Percentiles rank a stretch among this genome's conserved stretches.
phyloP scores from a whole-genome alignment of 2,329 filamentous ascomycete genomes.

The Westerdykella aurantiaca region DNA sequence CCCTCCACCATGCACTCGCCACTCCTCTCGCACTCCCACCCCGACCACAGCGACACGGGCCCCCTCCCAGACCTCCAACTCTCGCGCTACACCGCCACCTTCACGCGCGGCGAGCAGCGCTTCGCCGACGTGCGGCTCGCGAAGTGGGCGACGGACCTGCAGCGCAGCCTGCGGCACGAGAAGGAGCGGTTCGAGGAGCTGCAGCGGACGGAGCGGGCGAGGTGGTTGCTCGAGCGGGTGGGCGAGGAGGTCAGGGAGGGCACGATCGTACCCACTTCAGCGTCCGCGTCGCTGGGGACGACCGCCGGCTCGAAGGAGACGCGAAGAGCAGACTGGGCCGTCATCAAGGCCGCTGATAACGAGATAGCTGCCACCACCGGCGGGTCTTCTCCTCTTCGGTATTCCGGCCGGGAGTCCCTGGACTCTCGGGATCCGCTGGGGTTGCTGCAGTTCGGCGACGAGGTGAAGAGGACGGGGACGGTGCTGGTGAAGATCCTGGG shows the following conservation, averaged over 20 bases:
- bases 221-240: slow-evolving; percentile 66
- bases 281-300: background rate
- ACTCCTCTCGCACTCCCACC: slow-evolving; percentile 24
- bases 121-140: slow-evolving; percentile 65
- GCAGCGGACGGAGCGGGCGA: slow-evolving; percentile 54
- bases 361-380: too few species aligned
- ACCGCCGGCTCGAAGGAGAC: too few species aligned
- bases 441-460: slow-evolving; percentile 62
- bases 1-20: slow-evolving; percentile 32
- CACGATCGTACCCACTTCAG: slow-evolving; percentile 17
- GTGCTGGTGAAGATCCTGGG: slow-evolving; percentile 68
- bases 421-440: slow-evolving; percentile 72
- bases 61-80: slow-evolving; percentile 28
- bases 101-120: slow-evolving; percentile 53
- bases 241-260: slow-evolving; percentile 53
- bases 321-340: slow-evolving; percentile 33
- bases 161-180: slow-evolving; percentile 69
- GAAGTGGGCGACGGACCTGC: slow-evolving; percentile 76
- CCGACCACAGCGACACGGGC: slow-evolving; percentile 17
- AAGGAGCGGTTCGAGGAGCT: slow-evolving; percentile 62
- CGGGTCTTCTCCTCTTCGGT: background rate
- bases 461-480: slow-evolving; percentile 60
- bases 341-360: slow-evolving; percentile 21
- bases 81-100: slow-evolving; percentile 49
- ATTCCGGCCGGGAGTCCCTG: slow-evolving; percentile 18